These are phyloP conservation scores for Isabelozyma pseudorhagii DNA, from an alignment of 805 yeast species.

Conservation along the genomic window DNA sequence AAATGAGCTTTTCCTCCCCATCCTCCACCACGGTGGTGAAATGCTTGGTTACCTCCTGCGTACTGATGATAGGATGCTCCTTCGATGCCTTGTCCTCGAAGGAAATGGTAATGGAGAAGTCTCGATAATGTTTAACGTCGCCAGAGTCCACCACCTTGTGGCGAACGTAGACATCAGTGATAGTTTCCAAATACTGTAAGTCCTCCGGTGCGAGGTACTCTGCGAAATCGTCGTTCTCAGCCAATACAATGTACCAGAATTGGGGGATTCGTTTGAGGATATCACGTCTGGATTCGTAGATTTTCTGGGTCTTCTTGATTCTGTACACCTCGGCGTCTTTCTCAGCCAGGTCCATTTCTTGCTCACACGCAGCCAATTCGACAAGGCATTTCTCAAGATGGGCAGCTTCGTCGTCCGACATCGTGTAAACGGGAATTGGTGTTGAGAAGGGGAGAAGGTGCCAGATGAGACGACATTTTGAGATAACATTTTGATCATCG, in stretches of 20 bases:
- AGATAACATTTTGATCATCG: background rate
- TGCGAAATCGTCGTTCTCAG: constrained; percentile 80
- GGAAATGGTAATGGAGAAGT: constrained; percentile 58
- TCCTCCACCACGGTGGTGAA: constrained; percentile 50
- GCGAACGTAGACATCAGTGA: constrained; percentile 61
- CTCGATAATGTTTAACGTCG: constrained; percentile 40
- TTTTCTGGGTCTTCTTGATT: constrained; percentile 49
- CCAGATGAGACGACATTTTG: background rate
- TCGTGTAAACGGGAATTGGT: background rate
- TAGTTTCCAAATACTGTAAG: constrained; percentile 65
- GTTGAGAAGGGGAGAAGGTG: background rate
- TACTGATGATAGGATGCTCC: constrained; percentile 40
- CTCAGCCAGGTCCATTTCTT: constrained; percentile 58
- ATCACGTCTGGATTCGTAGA: constrained; percentile 56
- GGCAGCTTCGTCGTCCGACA: constrained; percentile 6
- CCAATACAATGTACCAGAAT: constrained; percentile 86
- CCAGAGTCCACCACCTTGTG: constrained; percentile 39
- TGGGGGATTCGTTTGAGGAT: constrained; percentile 56
- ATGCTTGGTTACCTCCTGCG: constrained; percentile 57
- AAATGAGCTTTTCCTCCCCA: constrained; percentile 54
- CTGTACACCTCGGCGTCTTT: constrained; percentile 56
- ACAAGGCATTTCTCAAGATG: constrained; percentile 27
- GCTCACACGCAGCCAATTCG: constrained; percentile 56
- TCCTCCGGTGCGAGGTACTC: constrained; percentile 78
- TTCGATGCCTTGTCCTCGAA: constrained; percentile 45